Conservation (phyloP, 2,329 filamentous ascomycete species). For the Hymenoscyphus albidus region DNA sequence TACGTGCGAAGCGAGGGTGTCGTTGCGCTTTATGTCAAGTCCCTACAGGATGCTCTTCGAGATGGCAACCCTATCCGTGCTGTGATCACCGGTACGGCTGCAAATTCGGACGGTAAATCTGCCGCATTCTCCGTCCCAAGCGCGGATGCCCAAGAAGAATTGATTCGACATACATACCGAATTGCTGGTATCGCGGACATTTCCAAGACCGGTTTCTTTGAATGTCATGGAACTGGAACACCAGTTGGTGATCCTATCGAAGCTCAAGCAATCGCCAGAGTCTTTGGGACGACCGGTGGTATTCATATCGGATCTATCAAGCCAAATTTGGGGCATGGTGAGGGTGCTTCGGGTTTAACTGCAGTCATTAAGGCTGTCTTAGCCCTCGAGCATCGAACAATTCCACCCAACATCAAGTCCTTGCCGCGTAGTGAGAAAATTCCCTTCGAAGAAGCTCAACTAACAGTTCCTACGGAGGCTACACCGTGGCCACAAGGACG, state of each 20-base stretch:
- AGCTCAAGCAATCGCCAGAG: background rate
- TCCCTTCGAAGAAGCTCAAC: background rate
- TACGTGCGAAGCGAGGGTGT: constrained; percentile 62
- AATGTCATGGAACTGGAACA: constrained; percentile 17
- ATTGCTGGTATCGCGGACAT: background rate
- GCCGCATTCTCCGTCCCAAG: background rate
- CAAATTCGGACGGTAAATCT: background rate
- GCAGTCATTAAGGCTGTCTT: constrained; percentile 24
- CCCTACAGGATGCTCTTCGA: background rate
- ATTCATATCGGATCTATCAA: constrained; percentile 33
- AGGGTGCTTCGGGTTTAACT: constrained; percentile 18
- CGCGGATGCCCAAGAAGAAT: background rate
- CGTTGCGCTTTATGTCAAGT: constrained; percentile 42
- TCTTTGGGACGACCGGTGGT: background rate
- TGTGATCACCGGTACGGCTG: background rate
- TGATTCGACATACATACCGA: background rate
- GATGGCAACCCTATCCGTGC: constrained; percentile 1
- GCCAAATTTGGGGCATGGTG: constrained; percentile 32
- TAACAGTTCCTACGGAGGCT: background rate
- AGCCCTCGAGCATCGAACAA: constrained; percentile 14
- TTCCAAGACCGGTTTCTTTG: constrained; percentile 7
- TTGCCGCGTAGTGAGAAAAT: constrained; percentile 18
- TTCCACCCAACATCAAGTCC: constrained; percentile 6
- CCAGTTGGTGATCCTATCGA: constrained; percentile 17
- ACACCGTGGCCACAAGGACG: constrained; percentile 13